Evolutionary conservation across 768 basidiomycete genomes (phyloP).

Genomic region (Exsudoporus frostii): DNA sequence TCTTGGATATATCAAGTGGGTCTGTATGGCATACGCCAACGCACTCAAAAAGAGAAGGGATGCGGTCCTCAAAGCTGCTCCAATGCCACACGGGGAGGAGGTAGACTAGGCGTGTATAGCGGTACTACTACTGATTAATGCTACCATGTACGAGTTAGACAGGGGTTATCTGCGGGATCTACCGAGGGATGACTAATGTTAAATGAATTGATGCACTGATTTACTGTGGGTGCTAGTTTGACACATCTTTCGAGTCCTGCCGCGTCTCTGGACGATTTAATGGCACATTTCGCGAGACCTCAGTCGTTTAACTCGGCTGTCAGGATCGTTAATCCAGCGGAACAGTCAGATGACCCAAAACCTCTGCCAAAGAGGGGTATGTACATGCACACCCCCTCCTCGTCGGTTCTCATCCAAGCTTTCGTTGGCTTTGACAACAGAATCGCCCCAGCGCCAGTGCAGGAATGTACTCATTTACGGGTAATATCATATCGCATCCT

Average conservation of each 20-base stretch:
- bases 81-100: not conserved
- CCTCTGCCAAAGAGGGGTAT: constrained; percentile 53
- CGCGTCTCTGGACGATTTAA: constrained; percentile 26
- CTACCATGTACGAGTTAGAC: not conserved
- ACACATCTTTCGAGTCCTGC: constrained; percentile 2
- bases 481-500: constrained; percentile 38
- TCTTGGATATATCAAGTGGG: constrained; percentile 68
- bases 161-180: constrained; percentile 5
- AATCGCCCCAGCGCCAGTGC: constrained; percentile 76
- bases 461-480: constrained; percentile 91
- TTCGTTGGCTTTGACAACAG: constrained; percentile 32
- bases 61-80: constrained; percentile 21
- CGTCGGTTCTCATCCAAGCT: constrained; percentile 3
- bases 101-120: constrained; percentile 4
- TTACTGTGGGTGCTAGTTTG: not conserved
- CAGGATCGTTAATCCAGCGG: constrained; percentile 65
- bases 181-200: constrained; percentile 21
- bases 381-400: constrained; percentile 30
- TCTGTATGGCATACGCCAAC: constrained; percentile 70
- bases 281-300: constrained; percentile 71
- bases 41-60: constrained; percentile 62
- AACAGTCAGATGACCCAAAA: constrained; percentile 40
- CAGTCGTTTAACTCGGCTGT: constrained; percentile 58
- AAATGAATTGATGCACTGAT: constrained; percentile 7
- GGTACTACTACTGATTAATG: not conserved